Conservation (phyloP, 257 asterid species). For the Mitragyna speciosa region DNA sequence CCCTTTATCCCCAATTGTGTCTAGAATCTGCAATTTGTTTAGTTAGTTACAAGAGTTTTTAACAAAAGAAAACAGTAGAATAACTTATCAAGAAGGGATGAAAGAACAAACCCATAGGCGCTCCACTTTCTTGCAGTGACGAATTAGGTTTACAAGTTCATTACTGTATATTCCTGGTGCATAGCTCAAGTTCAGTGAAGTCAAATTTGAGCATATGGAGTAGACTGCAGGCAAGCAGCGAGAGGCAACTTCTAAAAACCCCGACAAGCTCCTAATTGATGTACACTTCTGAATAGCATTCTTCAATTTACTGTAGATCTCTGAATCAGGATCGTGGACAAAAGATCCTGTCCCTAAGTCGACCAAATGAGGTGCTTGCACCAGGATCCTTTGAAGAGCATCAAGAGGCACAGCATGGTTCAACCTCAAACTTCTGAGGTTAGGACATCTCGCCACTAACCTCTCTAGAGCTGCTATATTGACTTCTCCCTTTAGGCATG, state of each 20-base stretch:
- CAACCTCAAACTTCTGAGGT: slow-evolving; percentile 62
- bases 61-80: background rate
- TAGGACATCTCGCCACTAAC: slow-evolving; percentile 61
- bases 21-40: slow-evolving; percentile 46
- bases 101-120: slow-evolving; percentile 64
- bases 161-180: slow-evolving; percentile 57
- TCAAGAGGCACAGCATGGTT: slow-evolving; percentile 64
- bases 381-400: slow-evolving; percentile 61
- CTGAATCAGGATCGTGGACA: slow-evolving; percentile 51
- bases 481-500: slow-evolving; percentile 84
- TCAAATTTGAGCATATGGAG: slow-evolving; percentile 58
- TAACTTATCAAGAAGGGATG: background rate
- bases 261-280: slow-evolving; percentile 71
- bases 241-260: slow-evolving; percentile 55
- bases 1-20: slow-evolving; percentile 77
- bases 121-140: slow-evolving; percentile 67
- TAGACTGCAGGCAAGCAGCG: slow-evolving; percentile 58
- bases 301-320: slow-evolving; percentile 45
- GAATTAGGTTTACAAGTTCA: slow-evolving; percentile 57
- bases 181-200: slow-evolving; percentile 74
- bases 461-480: slow-evolving; percentile 65
- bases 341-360: slow-evolving; percentile 77
- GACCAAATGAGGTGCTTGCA: slow-evolving; percentile 61
- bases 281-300: slow-evolving; percentile 45
- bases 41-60: background rate